Evolutionary conservation across 192 early-diverging fungal species (phyloP).

Genomic region (Rhizophlyctis rosea): DNA sequence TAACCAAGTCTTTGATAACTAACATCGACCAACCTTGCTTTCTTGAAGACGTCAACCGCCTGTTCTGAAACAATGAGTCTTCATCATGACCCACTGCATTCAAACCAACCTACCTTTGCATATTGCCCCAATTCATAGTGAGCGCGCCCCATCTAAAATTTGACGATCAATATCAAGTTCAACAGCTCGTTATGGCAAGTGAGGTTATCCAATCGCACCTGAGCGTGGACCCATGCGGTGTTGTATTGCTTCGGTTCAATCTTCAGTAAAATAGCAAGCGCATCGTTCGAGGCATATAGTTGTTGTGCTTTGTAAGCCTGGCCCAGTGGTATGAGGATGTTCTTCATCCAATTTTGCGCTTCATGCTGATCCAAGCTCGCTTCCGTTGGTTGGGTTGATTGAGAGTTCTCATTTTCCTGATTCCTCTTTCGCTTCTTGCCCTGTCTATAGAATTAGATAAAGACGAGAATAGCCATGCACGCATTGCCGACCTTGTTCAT

Average conservation of each 20-base stretch:
- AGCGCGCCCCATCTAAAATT: constrained; percentile 47
- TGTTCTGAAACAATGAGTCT: neutral
- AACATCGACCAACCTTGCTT: constrained; percentile 19
- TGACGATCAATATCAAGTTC: constrained; percentile 2
- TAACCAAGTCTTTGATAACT: neutral
- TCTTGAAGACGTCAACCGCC: constrained; percentile 23
- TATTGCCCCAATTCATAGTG: constrained; percentile 54
- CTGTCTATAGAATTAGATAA: too few relatives aligned
- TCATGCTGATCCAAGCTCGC: neutral
- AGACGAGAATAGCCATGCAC: too few relatives aligned
- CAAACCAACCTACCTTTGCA: constrained; percentile 38
- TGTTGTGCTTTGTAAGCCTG: constrained; percentile 15
- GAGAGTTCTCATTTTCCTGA: too few relatives aligned
- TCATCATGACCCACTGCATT: neutral
- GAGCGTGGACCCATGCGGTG: constrained; percentile 21
- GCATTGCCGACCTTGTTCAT: too few relatives aligned
- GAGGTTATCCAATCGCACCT: constrained; percentile 7
- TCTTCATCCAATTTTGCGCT: neutral
- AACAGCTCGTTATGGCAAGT: neutral
- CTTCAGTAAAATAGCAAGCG: constrained; percentile 14
- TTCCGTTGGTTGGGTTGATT: neutral
- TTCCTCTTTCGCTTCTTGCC: too few relatives aligned
- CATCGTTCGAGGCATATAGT: constrained; percentile 19
- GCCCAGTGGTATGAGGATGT: constrained; percentile 13
- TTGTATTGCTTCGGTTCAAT: constrained; percentile 14